phyloP scores from a whole-genome alignment of 1,284 basidiomycete species.

The Salmacisia buchloeana region DNA sequence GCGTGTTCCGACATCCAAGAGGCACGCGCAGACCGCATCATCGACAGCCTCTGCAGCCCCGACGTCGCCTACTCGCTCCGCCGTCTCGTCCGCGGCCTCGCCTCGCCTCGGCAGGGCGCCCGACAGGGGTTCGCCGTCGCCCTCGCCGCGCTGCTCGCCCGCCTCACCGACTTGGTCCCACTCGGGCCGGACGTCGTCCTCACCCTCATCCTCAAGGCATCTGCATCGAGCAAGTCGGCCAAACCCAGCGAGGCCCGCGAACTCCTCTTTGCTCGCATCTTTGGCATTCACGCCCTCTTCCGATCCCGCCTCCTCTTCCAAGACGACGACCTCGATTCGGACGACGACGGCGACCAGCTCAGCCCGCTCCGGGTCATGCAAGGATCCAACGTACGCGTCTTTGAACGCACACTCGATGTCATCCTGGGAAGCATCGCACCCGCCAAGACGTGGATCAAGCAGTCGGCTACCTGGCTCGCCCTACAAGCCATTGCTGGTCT shows the following conservation, averaged over 20 bases:
- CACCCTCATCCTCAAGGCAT: slow-evolving; percentile 36
- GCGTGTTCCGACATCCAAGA: slow-evolving; percentile 21
- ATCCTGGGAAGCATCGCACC: slow-evolving; percentile 54
- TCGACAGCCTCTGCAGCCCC: slow-evolving; percentile 57
- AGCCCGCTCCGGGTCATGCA: neutral
- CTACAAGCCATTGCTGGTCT: slow-evolving; percentile 13
- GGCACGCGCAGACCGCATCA: slow-evolving; percentile 55
- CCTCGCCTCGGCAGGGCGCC: slow-evolving; percentile 85
- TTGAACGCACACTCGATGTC: slow-evolving; percentile 61
- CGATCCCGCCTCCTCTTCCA: slow-evolving; percentile 61
- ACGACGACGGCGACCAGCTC: slow-evolving; percentile 54
- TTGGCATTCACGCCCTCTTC: slow-evolving; percentile 65
- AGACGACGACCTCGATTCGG: slow-evolving; percentile 30
- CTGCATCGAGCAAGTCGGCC: slow-evolving; percentile 51
- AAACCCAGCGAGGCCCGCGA: slow-evolving; percentile 88
- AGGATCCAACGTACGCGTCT: slow-evolving; percentile 57
- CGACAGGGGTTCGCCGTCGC: slow-evolving; percentile 91
- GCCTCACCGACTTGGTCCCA: slow-evolving; percentile 60
- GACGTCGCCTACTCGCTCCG: slow-evolving; percentile 54
- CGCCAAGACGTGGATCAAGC: slow-evolving; percentile 1
- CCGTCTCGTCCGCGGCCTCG: slow-evolving; percentile 62
- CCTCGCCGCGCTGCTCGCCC: slow-evolving; percentile 64
- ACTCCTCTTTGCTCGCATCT: slow-evolving; percentile 81
- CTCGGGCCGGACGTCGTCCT: slow-evolving; percentile 60
- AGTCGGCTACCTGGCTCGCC: slow-evolving; percentile 9